These are phyloP conservation scores for Metschnikowia lachancei DNA, from an alignment of 805 yeast species.

Conservation along the genomic window DNA sequence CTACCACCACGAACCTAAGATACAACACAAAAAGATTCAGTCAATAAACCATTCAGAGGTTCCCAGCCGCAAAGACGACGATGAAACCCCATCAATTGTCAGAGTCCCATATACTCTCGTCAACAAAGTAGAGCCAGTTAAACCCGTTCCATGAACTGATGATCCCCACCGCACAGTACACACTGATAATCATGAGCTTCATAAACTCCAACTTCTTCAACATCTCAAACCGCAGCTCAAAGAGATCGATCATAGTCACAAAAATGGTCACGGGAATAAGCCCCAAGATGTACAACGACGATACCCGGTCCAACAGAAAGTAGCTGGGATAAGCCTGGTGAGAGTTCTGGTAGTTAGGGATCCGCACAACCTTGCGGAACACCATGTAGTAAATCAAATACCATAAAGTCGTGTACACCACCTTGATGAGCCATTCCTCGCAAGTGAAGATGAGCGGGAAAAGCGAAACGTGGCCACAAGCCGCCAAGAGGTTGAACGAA, in stretches of 20 bases:
- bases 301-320: slow-evolving; percentile 62
- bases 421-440: slow-evolving; percentile 76
- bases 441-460: slow-evolving; percentile 84
- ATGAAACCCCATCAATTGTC: background rate
- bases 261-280: slow-evolving; percentile 59
- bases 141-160: slow-evolving; percentile 84
- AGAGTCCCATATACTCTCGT: slow-evolving; percentile 62
- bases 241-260: slow-evolving; percentile 46
- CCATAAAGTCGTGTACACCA: slow-evolving; percentile 80
- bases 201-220: slow-evolving; percentile 67
- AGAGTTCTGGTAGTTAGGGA: slow-evolving; percentile 40
- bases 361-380: slow-evolving; percentile 64
- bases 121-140: slow-evolving; percentile 84
- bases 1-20: too few relatives aligned
- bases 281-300: slow-evolving; percentile 63
- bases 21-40: too few relatives aligned
- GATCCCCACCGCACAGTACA: slow-evolving; percentile 84
- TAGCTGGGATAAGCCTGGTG: slow-evolving; percentile 10
- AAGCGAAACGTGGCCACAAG: slow-evolving; percentile 81
- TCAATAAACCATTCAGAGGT: too few relatives aligned
- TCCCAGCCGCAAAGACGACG: too few relatives aligned
- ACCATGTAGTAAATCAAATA: slow-evolving; percentile 71
- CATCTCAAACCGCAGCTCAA: slow-evolving; percentile 50
- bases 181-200: slow-evolving; percentile 76
- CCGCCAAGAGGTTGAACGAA: slow-evolving; percentile 66